A percentile compares a stretch with the other conserved stretches of the same genome.
phyloP scores from a whole-genome alignment of 495 filamentous ascomycete genomes.

The Xylaria castorea region DNA sequence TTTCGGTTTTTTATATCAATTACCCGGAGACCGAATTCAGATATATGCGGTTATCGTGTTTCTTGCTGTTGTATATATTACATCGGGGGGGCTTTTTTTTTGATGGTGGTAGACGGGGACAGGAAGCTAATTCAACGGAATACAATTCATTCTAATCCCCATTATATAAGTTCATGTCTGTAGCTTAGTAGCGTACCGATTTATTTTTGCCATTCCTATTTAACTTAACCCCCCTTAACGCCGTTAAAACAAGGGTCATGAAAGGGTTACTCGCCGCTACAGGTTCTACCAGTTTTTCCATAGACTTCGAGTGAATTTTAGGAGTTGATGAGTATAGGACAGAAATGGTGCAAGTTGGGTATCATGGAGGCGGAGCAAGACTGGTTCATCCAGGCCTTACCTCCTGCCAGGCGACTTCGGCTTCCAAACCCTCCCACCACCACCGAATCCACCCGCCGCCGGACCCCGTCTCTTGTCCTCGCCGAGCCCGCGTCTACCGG shows the following conservation, averaged over 20 bases:
- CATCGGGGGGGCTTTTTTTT: slow-evolving; percentile 21
- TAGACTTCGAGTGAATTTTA: slow-evolving; percentile 3
- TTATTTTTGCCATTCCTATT: slow-evolving; percentile 25
- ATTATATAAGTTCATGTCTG: background rate
- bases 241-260: slow-evolving; percentile 17
- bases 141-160: background rate
- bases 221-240: slow-evolving; percentile 11
- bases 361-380: slow-evolving; percentile 30
- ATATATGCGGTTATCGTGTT: background rate
- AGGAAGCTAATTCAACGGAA: slow-evolving; percentile 20
- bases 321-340: slow-evolving; percentile 13
- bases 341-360: slow-evolving; percentile 33
- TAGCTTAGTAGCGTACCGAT: slow-evolving; percentile 1
- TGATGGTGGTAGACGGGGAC: slow-evolving; percentile 13
- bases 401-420: slow-evolving; percentile 42
- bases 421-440: slow-evolving; percentile 49
- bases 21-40: background rate
- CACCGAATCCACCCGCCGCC: slow-evolving; percentile 26
- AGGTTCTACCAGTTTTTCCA: slow-evolving; percentile 18
- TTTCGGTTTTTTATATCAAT: slow-evolving; percentile 17
- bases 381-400: slow-evolving; percentile 22
- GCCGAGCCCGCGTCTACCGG: slow-evolving; percentile 55
- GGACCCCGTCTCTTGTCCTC: slow-evolving; percentile 53
- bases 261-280: background rate
- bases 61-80: slow-evolving; percentile 32